Evolutionary conservation across 805 yeast genomes (phyloP).

Genomic region (Starmerella sp.): DNA sequence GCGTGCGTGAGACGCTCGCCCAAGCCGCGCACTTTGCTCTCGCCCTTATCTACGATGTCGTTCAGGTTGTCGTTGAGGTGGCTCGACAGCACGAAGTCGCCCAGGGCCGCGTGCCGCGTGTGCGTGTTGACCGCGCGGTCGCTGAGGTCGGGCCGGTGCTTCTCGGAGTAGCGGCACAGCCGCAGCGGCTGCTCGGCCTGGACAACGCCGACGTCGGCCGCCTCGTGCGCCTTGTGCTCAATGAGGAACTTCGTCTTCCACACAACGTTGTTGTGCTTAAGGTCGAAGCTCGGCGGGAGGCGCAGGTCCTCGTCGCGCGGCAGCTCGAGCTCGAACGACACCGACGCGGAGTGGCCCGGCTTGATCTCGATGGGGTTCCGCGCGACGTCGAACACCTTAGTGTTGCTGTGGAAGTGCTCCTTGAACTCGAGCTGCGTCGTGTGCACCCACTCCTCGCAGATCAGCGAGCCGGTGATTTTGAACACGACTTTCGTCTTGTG

Average conservation of each 20-base stretch:
- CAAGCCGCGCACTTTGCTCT: neutral
- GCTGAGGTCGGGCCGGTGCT: neutral
- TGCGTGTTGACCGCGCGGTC: neutral
- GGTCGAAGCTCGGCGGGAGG: slow-evolving; percentile 13
- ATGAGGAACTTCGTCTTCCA: slow-evolving; percentile 9
- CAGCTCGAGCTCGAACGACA: slow-evolving; percentile 3
- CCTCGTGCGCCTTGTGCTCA: neutral
- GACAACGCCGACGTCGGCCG: neutral
- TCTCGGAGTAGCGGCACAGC: slow-evolving; percentile 1
- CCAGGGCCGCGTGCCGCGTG: neutral
- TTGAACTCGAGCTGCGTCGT: slow-evolving; percentile 11
- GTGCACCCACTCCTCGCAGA: slow-evolving; percentile 16
- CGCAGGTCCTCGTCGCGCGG: slow-evolving; percentile 1
- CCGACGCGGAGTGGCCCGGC: neutral
- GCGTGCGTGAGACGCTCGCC: neutral
- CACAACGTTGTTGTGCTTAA: slow-evolving; percentile 6
- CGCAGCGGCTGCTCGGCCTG: slow-evolving; percentile 2
- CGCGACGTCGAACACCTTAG: neutral
- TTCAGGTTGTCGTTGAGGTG: neutral
- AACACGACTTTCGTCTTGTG: neutral
- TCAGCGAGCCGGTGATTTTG: slow-evolving; percentile 1
- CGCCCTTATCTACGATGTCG: neutral
- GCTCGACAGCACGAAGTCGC: neutral
- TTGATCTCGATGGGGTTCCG: neutral
- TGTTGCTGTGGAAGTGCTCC: slow-evolving; percentile 8